These are phyloP conservation scores for Colletotrichum filicis DNA, from an alignment of 2,329 filamentous ascomycete species.

Conservation along the genomic window DNA sequence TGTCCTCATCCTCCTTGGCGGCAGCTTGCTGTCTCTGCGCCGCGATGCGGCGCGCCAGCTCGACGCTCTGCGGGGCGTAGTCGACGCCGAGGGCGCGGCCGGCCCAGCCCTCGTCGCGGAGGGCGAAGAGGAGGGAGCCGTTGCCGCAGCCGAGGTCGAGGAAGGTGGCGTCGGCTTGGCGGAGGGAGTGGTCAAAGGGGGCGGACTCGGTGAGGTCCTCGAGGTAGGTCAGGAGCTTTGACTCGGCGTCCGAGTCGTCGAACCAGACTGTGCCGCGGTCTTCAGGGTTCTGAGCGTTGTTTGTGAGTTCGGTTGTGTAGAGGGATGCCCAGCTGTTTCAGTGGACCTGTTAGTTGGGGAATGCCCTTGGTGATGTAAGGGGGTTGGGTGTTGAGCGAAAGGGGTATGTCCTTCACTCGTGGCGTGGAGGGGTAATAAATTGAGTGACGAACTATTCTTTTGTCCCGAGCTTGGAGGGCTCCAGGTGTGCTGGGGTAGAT, in stretches of 20 bases:
- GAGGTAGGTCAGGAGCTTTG: constrained; percentile 80
- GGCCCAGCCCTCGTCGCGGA: constrained; percentile 72
- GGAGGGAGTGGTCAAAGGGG: constrained; percentile 35
- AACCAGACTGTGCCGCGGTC: constrained; percentile 97
- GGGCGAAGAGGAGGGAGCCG: constrained; percentile 87
- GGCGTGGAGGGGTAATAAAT: constrained; percentile 10
- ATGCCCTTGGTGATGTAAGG: background rate
- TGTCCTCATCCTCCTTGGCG: constrained; percentile 33
- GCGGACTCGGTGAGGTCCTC: constrained; percentile 35
- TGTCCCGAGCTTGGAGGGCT: constrained; percentile 84
- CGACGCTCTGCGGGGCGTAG: constrained; percentile 81
- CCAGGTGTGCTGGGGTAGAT: constrained; percentile 72
- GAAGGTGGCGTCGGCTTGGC: constrained; percentile 59
- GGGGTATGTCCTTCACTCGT: background rate
- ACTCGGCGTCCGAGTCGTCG: constrained; percentile 88
- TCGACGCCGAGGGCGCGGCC: constrained; percentile 87
- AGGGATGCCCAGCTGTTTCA: constrained; percentile 76
- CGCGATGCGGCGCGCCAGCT: constrained; percentile 75
- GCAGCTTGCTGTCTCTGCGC: constrained; percentile 36
- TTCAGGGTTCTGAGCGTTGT: constrained; percentile 76
- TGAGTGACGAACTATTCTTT: constrained; percentile 81
- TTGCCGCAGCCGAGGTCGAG: constrained; percentile 96
- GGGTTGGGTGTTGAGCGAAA: constrained; percentile 13
- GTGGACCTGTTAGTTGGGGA: constrained; percentile 28
- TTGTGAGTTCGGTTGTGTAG: constrained; percentile 77